Base-by-base conservation (phyloP, 2,329 filamentous ascomycete species). In the Tolypocladium endophyticum region DNA sequence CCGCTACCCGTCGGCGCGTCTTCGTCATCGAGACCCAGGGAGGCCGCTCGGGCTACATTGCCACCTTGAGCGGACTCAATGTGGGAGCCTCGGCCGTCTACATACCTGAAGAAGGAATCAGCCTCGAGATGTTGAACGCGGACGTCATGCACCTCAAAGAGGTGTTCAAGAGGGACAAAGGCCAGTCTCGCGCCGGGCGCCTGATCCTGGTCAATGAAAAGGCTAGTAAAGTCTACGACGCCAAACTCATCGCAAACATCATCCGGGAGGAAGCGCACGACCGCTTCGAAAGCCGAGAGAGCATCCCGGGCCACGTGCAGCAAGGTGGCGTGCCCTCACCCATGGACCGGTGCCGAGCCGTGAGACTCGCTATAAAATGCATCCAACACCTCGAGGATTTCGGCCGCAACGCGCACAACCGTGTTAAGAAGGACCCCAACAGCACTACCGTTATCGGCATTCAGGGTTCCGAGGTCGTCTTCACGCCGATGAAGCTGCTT, bases 11-110 rank as follows among this genome's bases (percentile, higher is more conserved):
- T 61, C 87, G 94, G 53, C 87, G 94, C 62, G 93, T 97, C 59
- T 99, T 99, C 75, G 92, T 99, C 58, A 93, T 99, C 59, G 94
- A 99, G 77, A 97, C 94, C 0, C 94, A 99, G 77, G 94, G 94
- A 68, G 94, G 94, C 41, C 87, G 90, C 60, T 97, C 90, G 5
- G 94, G 94, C 25, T 99, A 97, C 74, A 85, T 97, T 61, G 93
- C 93, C 35, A 96, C 91, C 0, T 83, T 97, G 59, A 92, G 89
- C 18, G 94, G 93, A 56, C 84, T 99, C 18, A 86, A 88, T n/a
- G 91, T 97, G 20, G 94, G 94, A 59, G 94, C 94, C 11, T 82
- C 89, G 18, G 92, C 93, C 1, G 92, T 97, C 16, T 99, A 99
- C 76, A 97, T 93, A 6, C 94, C 94, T 1, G 94, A 99, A 74